Evolutionary conservation across 208 protist species (phyloP).

Genomic region (Balamuthia mandrillaris): DNA sequence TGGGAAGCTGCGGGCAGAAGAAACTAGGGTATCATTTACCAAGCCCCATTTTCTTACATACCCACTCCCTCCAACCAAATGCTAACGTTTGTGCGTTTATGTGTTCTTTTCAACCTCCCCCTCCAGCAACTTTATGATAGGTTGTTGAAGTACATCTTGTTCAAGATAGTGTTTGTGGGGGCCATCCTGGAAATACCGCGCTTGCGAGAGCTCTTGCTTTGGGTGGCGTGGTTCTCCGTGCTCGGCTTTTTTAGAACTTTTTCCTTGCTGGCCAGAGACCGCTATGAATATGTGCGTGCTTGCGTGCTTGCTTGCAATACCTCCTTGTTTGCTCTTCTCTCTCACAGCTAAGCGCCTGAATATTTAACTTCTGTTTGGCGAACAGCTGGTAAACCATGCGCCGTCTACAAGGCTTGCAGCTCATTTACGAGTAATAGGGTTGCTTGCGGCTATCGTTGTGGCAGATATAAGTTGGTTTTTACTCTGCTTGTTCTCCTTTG

Average conservation of each 20-base stretch:
- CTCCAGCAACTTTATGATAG: slow-evolving; percentile 15
- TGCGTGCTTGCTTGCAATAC: no score
- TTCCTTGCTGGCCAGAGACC: slow-evolving; percentile 4
- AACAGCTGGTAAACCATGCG: not conserved
- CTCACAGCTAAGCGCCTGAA: not conserved
- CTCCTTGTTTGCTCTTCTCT: not conserved
- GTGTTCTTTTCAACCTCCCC: not conserved
- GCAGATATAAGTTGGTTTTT: not conserved
- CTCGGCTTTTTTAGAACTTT: slow-evolving; percentile 17
- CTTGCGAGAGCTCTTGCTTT: not conserved
- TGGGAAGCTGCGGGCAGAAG: not conserved
- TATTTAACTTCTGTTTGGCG: not conserved
- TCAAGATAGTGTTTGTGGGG: slow-evolving; percentile 37
- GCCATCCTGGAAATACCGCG: slow-evolving; percentile 16
- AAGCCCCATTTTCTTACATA: not conserved
- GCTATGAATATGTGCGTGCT: slow-evolving; percentile 15
- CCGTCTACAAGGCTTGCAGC: not conserved
- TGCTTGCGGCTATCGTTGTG: not conserved
- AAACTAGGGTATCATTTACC: not conserved
- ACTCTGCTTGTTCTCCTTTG: not conserved
- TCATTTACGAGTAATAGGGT: not conserved
- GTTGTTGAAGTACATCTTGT: slow-evolving; percentile 17
- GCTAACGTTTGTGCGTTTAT: not conserved
- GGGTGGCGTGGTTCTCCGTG: slow-evolving; percentile 25
- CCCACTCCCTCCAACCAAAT: not conserved